Evolutionary conservation across 228 moss, liverwort and hornwort genomes (phyloP).

Genomic region (Sphagnum magellanicum): DNA sequence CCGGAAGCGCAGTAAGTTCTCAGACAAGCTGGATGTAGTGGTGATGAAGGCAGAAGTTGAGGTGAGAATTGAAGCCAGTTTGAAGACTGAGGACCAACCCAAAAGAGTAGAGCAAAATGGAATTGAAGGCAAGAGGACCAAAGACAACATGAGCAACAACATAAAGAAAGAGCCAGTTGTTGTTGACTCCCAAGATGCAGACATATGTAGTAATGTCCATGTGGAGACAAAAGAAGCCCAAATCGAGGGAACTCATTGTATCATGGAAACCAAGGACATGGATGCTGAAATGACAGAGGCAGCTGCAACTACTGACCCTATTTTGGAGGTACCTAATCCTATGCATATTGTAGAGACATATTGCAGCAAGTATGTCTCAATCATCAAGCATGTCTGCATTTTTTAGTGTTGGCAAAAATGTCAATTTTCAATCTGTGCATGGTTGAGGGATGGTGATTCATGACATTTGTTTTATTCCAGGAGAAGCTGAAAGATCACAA

Average conservation of each 20-base stretch:
- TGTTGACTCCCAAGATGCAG: conserved; percentile 13
- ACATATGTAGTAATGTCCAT: conserved; percentile 9
- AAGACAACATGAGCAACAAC: conserved; percentile 5
- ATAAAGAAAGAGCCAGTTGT: conserved; percentile 34
- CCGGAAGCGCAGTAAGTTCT: conserved; percentile 91
- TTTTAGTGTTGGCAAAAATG: no score
- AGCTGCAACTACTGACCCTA: conserved; percentile 41
- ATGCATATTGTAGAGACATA: no score
- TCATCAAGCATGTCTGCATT: no score
- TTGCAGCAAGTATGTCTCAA: no score
- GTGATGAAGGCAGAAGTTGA: conserved; percentile 47
- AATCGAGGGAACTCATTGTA: conserved; percentile 34
- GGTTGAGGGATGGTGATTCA: neutral
- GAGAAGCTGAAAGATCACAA: conserved; percentile 67
- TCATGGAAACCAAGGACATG: conserved; percentile 44
- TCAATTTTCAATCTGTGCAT: neutral
- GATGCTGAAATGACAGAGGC: conserved; percentile 67
- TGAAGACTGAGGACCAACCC: conserved; percentile 29
- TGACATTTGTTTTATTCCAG: conserved; percentile 20
- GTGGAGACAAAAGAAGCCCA: conserved; percentile 9
- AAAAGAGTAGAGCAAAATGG: conserved; percentile 67
- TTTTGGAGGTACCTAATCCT: conserved; percentile 29
- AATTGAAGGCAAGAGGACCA: conserved; percentile 8
- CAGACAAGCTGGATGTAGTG: conserved; percentile 66
- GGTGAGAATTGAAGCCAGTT: conserved; percentile 22